phyloP scores from a whole-genome alignment of 2,329 filamentous ascomycete genomes.

The Aureobasidium sp. region DNA sequence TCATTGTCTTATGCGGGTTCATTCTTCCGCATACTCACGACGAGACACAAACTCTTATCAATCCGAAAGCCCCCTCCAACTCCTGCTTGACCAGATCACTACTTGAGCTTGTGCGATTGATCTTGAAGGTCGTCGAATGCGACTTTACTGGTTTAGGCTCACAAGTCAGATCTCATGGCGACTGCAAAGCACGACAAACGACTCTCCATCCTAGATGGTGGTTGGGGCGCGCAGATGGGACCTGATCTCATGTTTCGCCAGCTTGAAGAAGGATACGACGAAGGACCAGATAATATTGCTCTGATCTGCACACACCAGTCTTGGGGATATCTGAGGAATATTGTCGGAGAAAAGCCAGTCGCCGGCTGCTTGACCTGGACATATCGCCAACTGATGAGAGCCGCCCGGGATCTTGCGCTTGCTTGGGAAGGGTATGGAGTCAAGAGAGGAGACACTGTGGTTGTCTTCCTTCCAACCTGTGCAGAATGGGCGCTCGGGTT shows the following conservation, averaged over 20 bases:
- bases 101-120: neutral
- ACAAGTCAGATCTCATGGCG: neutral
- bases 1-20: neutral
- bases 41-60: neutral
- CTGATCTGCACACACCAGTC: constrained; percentile 7
- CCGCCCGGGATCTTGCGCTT: neutral
- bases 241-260: neutral
- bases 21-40: neutral
- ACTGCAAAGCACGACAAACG: neutral
- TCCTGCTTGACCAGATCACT: neutral
- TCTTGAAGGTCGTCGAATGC: neutral
- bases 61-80: too few relatives aligned
- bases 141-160: neutral
- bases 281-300: neutral
- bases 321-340: neutral
- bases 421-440: neutral
- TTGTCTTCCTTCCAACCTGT: neutral
- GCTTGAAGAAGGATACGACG: neutral
- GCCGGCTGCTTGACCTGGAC: constrained; percentile 1
- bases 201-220: neutral
- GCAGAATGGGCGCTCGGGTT: neutral
- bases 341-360: neutral
- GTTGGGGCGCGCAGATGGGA: neutral
- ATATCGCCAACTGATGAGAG: constrained; percentile 3
- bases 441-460: neutral